Percentiles rank a stretch among this genome's conserved stretches.
Conservation (phyloP, 164 flowering plant genomes). For the Warburgia ugandensis region DNA sequence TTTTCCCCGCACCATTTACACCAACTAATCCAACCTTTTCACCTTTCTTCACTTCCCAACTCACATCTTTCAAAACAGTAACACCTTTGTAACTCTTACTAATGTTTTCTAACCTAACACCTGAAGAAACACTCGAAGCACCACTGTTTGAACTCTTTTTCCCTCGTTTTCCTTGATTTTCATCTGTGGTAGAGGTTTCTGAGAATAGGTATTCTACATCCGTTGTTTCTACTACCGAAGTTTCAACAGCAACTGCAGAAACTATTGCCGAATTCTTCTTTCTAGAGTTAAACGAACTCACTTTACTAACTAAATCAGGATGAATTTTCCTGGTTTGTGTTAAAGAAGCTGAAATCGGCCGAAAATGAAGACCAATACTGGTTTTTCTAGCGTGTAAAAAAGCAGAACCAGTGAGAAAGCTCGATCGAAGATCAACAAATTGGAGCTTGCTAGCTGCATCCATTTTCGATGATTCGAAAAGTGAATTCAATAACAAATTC, state of each 20-base stretch:
- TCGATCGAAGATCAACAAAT: slow-evolving; percentile 38
- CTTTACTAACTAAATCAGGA: slow-evolving; percentile 9
- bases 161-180: slow-evolving; percentile 15
- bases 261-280: slow-evolving; percentile 11
- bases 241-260: slow-evolving; percentile 41
- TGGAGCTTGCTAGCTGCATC: slow-evolving; percentile 40
- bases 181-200: slow-evolving; percentile 16
- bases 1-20: slow-evolving; percentile 96
- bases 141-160: slow-evolving; percentile 38
- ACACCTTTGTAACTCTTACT: slow-evolving; percentile 78
- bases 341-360: slow-evolving; percentile 17
- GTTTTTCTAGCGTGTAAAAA: slow-evolving; percentile 25
- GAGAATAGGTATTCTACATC: slow-evolving; percentile 63
- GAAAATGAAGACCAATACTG: slow-evolving; percentile 15
- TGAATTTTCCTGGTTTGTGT: slow-evolving; percentile 8
- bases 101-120: slow-evolving; percentile 80
- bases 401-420: slow-evolving; percentile 36
- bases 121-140: slow-evolving; percentile 78
- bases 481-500: background rate
- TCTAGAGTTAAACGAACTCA: slow-evolving; percentile 14
- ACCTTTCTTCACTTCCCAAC: slow-evolving; percentile 95
- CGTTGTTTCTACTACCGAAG: slow-evolving; percentile 28
- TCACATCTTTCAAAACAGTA: slow-evolving; percentile 75
- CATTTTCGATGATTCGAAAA: slow-evolving; percentile 20
- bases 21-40: slow-evolving; percentile 97